Base-by-base conservation (phyloP, 345 rosid genomes). In the Mangifera indica region DNA sequence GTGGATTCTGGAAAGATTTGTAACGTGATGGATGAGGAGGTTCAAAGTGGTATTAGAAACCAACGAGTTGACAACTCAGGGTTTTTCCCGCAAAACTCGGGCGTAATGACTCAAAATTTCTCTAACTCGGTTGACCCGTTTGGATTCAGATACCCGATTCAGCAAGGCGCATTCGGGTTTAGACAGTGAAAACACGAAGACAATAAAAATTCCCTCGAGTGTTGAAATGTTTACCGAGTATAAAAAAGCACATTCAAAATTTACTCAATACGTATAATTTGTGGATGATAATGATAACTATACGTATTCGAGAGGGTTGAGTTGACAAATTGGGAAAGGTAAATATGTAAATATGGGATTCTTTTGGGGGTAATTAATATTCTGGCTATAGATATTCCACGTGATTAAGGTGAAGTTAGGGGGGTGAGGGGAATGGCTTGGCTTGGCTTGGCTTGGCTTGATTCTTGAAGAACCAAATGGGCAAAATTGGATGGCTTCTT, bases 41-140 rank as follows among this genome's bases (percentile, higher is more conserved):
- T 84, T 17, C 88, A 94, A 51, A 90, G 97, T 61, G 92, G 93
- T 25, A 25, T 83, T 4, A 83, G 86, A 46, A 79, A 67, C 11
- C 80, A 62, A 74, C 80, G 69, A 60, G 66, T 24, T 68, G 69
- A 69, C 15, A 81, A 83, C 79, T 58, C 81, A 3, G 80, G 69
- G 13, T 37, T 55, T 7, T 66, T 5, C 17, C 84, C 66, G 29
- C 84, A 69, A 40, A 81, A 56, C 77, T 64, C 85, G 79, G 67
- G 69, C 80, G 56, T 56, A 73, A 69, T 79, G 69, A 65, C 69
- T 77, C 94, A 83, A 49, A 80, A 60, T 67, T 70, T 70, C 73
- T 61, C 78, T 8, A 81, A 78, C 82, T 55, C 81, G 55, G 45
- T 78, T n/a, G 90, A 89, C 80, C 85, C 85, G 73, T 85, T 74